Conservation (phyloP, 2,329 filamentous ascomycete species). For the Clonostachys rhizophaga region DNA sequence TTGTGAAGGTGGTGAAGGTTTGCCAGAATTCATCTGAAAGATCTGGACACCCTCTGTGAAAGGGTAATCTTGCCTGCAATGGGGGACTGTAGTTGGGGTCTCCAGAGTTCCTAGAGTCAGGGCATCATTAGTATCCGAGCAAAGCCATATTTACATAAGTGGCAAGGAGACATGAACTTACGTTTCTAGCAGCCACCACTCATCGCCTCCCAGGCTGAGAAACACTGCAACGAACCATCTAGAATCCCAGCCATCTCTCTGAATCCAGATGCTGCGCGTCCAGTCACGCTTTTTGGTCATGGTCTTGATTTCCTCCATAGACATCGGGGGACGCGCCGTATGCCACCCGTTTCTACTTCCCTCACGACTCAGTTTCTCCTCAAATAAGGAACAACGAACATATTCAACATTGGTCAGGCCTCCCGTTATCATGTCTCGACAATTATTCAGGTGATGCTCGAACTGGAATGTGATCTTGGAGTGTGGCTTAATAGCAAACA, state of each 20-base stretch:
- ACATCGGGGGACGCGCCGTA: slow-evolving; percentile 39
- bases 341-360: slow-evolving; percentile 64
- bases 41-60: slow-evolving; percentile 36
- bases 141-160: no score
- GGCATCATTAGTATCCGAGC: no score
- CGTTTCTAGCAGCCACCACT: slow-evolving; percentile 72
- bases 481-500: slow-evolving; percentile 65
- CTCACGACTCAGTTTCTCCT: slow-evolving; percentile 56
- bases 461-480: slow-evolving; percentile 48
- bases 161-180: slow-evolving; percentile 27
- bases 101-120: no score
- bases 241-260: slow-evolving; percentile 64
- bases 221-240: slow-evolving; percentile 70
- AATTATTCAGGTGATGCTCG: slow-evolving; percentile 62
- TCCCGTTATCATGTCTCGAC: slow-evolving; percentile 51
- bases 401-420: slow-evolving; percentile 53
- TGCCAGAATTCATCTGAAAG: slow-evolving; percentile 46
- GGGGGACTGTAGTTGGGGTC: background rate
- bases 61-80: slow-evolving; percentile 32
- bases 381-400: slow-evolving; percentile 56
- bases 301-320: slow-evolving; percentile 50
- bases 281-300: slow-evolving; percentile 59
- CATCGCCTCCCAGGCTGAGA: slow-evolving; percentile 67
- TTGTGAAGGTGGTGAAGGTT: slow-evolving; percentile 42
- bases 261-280: slow-evolving; percentile 64